A percentile compares a stretch with the other conserved stretches of the same genome.
Evolutionary conservation across 371 early-diverging fungal genomes (phyloP).

Genomic region (Apophysomyces variabilis): DNA sequence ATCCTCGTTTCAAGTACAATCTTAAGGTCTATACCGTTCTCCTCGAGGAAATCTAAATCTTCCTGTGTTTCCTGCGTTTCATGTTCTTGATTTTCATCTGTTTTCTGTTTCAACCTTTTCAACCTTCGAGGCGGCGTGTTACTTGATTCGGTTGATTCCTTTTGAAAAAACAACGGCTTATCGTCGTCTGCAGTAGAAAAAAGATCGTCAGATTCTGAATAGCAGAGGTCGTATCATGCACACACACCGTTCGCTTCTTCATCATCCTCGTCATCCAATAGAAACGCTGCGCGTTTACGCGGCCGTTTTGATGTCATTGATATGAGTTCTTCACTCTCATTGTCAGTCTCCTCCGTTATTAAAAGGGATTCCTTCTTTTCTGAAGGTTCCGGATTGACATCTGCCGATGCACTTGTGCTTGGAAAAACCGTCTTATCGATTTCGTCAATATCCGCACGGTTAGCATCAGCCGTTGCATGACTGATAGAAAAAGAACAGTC

Average conservation of each 20-base stretch:
- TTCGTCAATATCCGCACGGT: too few species aligned
- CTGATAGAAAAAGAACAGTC: too few species aligned
- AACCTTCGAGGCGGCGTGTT: too few species aligned
- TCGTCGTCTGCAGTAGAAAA: not conserved
- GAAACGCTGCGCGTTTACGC: not conserved
- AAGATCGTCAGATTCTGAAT: not conserved
- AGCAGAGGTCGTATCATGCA: not conserved
- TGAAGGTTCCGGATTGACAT: too few species aligned
- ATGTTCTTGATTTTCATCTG: too few species aligned
- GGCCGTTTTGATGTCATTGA: not conserved
- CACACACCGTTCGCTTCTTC: not conserved
- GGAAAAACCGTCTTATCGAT: too few species aligned
- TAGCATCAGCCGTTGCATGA: too few species aligned
- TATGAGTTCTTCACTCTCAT: not conserved
- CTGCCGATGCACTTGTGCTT: too few species aligned
- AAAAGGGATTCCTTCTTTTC: not conserved
- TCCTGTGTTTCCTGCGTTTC: constrained; percentile 1
- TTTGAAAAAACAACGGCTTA: not conserved
- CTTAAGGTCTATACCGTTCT: constrained; percentile 18
- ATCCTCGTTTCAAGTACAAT: not conserved
- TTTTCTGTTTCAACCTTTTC: too few species aligned
- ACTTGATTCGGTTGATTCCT: not conserved
- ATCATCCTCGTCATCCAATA: constrained; percentile 2
- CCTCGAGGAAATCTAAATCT: constrained; percentile 25
- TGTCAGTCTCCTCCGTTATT: not conserved